Conservation (phyloP, 1,284 basidiomycete genomes). For the Irpex sp. region DNA sequence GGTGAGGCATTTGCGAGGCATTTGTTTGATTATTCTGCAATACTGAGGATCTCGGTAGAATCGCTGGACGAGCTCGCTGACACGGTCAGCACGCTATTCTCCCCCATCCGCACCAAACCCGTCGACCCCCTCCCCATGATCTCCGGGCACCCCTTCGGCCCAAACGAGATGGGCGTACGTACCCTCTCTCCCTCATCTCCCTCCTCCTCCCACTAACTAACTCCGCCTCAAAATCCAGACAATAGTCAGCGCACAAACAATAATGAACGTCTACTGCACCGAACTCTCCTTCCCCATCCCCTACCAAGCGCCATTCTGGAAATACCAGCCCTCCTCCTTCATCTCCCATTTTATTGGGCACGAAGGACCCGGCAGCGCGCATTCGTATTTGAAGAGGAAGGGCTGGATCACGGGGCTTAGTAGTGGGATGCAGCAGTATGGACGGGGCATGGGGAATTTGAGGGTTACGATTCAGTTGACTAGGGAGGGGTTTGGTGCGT, state of each 20-base stretch:
- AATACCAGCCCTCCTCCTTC: constrained; percentile 80
- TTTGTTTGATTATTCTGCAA: constrained; percentile 1
- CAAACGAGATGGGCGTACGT: constrained; percentile 74
- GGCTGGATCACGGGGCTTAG: constrained; percentile 88
- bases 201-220: too few relatives aligned
- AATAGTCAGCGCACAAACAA: constrained; percentile 83
- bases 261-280: constrained; percentile 86
- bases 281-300: constrained; percentile 89
- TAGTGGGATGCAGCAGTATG: constrained; percentile 72
- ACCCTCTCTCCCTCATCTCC: background rate
- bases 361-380: constrained; percentile 92
- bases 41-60: constrained; percentile 43
- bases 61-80: constrained; percentile 77
- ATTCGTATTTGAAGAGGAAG: constrained; percentile 88
- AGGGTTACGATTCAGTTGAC: constrained; percentile 85
- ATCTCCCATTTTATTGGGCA: constrained; percentile 91
- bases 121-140: constrained; percentile 67
- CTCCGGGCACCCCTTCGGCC: constrained; percentile 73
- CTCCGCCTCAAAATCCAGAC: too few relatives aligned
- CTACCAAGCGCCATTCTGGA: constrained; percentile 79
- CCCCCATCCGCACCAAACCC: constrained; percentile 70
- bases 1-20: constrained; percentile 41
- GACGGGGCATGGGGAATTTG: constrained; percentile 87
- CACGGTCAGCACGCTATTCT: constrained; percentile 74
- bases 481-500: constrained; percentile 80